phyloP scores from a whole-genome alignment of 2,329 filamentous ascomycete species.

The Achaetomium macrosporum region DNA sequence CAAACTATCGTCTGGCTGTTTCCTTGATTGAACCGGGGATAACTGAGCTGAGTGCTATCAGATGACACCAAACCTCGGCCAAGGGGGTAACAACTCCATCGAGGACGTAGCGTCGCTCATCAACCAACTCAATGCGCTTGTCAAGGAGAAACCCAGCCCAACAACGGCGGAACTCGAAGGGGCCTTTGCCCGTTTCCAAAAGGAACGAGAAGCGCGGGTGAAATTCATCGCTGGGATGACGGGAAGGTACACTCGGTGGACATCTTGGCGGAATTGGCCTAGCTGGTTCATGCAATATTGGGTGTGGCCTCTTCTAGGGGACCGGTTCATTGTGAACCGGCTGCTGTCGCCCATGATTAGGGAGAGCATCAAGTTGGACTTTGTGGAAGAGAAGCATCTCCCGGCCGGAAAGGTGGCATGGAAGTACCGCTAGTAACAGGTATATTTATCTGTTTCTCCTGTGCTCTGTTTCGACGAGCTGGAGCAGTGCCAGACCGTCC shows the following conservation, averaged over 20 bases:
- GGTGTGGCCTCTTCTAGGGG: neutral
- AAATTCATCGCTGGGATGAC: neutral
- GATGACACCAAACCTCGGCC: neutral
- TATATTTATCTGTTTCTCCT: too few species aligned
- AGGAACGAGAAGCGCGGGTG: neutral
- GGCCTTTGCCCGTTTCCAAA: neutral
- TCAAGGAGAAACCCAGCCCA: neutral
- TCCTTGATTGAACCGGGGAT: neutral
- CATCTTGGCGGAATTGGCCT: neutral
- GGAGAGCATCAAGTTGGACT: neutral
- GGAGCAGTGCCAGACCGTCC: too few species aligned
- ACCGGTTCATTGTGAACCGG: neutral
- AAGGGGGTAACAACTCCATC: neutral
- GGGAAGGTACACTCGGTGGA: neutral
- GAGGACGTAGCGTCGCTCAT: neutral
- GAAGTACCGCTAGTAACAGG: neutral
- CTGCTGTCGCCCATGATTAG: neutral
- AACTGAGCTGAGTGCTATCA: neutral
- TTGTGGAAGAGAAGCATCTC: neutral
- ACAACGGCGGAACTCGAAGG: neutral
- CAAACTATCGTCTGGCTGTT: neutral
- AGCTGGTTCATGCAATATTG: slow-evolving; percentile 2
- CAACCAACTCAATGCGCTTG: neutral
- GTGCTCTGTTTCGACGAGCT: too few species aligned
- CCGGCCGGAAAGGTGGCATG: neutral